Conservation (phyloP, 108 stramenopile species). For the Schizochytrium sp. region DNA sequence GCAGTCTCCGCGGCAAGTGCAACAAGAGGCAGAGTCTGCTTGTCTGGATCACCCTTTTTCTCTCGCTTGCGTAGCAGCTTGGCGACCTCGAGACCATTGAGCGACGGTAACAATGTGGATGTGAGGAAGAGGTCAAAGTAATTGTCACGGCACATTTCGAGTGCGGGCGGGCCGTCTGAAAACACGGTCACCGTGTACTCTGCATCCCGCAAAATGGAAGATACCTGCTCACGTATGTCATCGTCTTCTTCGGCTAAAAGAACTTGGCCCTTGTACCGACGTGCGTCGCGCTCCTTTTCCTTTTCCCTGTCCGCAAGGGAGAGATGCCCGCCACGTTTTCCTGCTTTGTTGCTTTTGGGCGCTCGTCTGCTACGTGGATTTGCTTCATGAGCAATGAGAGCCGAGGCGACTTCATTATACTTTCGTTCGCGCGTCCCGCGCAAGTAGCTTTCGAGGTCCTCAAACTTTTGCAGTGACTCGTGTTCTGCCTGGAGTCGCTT, state of each 20-base stretch:
- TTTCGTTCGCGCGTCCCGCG: background rate
- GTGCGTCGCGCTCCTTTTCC: background rate
- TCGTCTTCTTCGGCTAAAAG: background rate
- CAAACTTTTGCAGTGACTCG: background rate
- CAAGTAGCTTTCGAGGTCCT: background rate
- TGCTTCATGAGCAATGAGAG: background rate
- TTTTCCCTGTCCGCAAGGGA: background rate
- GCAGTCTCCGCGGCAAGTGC: slow-evolving; percentile 36
- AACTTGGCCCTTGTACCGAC: background rate
- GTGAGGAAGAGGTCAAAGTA: background rate
- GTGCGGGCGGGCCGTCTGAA: background rate
- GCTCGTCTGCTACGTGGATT: background rate
- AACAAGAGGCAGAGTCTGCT: slow-evolving; percentile 38
- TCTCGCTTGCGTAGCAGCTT: background rate
- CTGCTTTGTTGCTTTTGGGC: background rate
- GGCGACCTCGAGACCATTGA: background rate
- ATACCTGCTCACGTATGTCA: background rate
- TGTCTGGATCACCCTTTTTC: background rate
- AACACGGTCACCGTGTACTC: background rate
- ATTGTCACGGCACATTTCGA: background rate
- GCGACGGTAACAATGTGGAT: background rate
- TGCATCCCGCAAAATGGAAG: background rate
- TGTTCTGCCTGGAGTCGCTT: background rate
- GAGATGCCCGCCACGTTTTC: background rate
- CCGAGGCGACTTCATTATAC: background rate